phyloP scores from a whole-genome alignment of 805 yeast genomes.

The Ogataea trehalophila region DNA sequence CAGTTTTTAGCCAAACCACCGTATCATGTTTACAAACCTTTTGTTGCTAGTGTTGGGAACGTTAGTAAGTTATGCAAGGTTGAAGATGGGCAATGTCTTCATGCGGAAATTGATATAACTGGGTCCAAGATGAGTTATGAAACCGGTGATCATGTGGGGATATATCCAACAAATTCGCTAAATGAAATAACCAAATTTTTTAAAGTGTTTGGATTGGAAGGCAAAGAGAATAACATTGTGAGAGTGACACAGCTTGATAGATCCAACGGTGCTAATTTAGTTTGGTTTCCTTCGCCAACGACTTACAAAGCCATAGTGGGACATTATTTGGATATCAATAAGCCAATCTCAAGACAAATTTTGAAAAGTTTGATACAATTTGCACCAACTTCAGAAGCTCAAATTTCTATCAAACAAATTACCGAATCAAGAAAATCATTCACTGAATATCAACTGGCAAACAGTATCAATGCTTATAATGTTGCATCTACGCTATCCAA shows the following conservation, averaged over 20 bases:
- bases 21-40: conserved; percentile 44
- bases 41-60: conserved; percentile 51
- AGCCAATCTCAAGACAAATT: conserved; percentile 81
- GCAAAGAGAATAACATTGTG: conserved; percentile 45
- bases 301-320: conserved; percentile 74
- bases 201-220: conserved; percentile 50
- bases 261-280: conserved; percentile 45
- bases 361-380: conserved; percentile 62
- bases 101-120: conserved; percentile 71
- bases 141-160: conserved; percentile 92
- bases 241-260: conserved; percentile 62
- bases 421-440: conserved; percentile 43
- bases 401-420: conserved; percentile 12
- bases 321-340: conserved; percentile 79
- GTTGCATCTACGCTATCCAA: background rate
- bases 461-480: background rate
- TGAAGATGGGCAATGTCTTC: conserved; percentile 62
- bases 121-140: conserved; percentile 68
- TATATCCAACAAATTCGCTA: conserved; percentile 79
- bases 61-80: conserved; percentile 60
- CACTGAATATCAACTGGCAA: conserved; percentile 28
- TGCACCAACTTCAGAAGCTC: conserved; percentile 59
- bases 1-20: conserved; percentile 17
- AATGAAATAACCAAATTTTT: conserved; percentile 62
- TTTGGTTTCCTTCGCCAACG: conserved; percentile 63